Evolutionary conservation across 257 asterid species (phyloP), one percentile per base, ranked within the genome.

Genomic region (Hygrophila difformis): DNA sequence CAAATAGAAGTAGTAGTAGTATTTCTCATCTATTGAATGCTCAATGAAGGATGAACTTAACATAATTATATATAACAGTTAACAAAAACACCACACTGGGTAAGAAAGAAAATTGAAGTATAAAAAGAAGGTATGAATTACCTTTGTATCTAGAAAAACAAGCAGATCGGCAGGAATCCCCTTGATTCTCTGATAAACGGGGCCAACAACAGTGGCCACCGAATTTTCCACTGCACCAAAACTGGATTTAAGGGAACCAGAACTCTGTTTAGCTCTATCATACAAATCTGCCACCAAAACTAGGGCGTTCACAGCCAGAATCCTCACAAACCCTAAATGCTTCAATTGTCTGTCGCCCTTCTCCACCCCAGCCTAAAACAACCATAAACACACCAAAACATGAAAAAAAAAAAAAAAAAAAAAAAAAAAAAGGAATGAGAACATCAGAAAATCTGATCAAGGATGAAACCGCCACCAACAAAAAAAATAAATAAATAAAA

Each of bases 191-290:
- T 66, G 64, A 49, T 65, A 84, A 19, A 81, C 82, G 4, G 97
- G 97, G 12, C 57, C 55, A 0, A 65, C 74, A 3, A 63, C 82
- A 10, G 81, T 51, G 0, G 72, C 44, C 3, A 78, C 94, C 56
- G 89, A 73, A 45, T 72, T 69, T 42, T 88, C 95, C 14, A 79
- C 87, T 2, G 57, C 60, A 5, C 40, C 75, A 5, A 84, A 45
- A 12, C 78, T 51, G 47, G 94, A 63, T 77, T 72, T 88, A 20
- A 82, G 68, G 20, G 93, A 44, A 31, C 94, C 93, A 5, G 84
- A 74, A 36, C 69, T 88, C 26, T 68, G 71, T 66, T 79, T 88
- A 8, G 81, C 89, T 54, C 47, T 72, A 5, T 31, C 82, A 66
- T 78, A 88, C 40, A 88, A 62, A 65, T 63, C 49, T 19, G 81